These are phyloP conservation scores for Aspergillus japonicus DNA, from an alignment of 2,329 filamentous ascomycete genomes.

Conservation along the genomic window DNA sequence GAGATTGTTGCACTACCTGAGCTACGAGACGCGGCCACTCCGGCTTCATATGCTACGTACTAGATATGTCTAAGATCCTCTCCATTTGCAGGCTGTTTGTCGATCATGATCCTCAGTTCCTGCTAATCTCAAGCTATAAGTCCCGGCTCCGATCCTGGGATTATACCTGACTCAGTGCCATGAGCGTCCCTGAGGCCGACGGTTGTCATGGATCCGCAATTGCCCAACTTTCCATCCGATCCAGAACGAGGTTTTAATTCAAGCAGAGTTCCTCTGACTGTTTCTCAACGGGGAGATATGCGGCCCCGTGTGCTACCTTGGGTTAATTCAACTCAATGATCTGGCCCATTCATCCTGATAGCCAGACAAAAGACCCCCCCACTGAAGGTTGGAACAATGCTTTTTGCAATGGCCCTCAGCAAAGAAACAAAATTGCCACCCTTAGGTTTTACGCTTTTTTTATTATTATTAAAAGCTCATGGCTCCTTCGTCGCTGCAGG, in stretches of 20 bases:
- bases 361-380: constrained; percentile 15
- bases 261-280: constrained; percentile 5
- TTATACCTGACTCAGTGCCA: constrained; percentile 9
- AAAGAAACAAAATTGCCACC: neutral
- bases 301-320: neutral
- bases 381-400: constrained; percentile 7
- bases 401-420: neutral
- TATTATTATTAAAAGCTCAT: neutral
- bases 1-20: too few relatives aligned
- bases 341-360: constrained; percentile 9
- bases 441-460: neutral
- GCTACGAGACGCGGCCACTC: too few relatives aligned
- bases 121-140: constrained; percentile 15
- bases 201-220: constrained; percentile 7
- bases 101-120: constrained; percentile 17
- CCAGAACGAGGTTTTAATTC: constrained; percentile 1
- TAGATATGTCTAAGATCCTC: too few relatives aligned
- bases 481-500: neutral
- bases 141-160: constrained; percentile 16
- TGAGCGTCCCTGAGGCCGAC: neutral
- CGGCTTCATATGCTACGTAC: neutral
- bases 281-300: constrained; percentile 5
- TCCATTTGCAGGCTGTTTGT: constrained; percentile 4
- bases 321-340: neutral
- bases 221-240: neutral